Evolutionary conservation across 352 stramenopile species (phyloP), one percentile per base, ranked within the genome.

Genomic region (Phytophthora boehmeriae): DNA sequence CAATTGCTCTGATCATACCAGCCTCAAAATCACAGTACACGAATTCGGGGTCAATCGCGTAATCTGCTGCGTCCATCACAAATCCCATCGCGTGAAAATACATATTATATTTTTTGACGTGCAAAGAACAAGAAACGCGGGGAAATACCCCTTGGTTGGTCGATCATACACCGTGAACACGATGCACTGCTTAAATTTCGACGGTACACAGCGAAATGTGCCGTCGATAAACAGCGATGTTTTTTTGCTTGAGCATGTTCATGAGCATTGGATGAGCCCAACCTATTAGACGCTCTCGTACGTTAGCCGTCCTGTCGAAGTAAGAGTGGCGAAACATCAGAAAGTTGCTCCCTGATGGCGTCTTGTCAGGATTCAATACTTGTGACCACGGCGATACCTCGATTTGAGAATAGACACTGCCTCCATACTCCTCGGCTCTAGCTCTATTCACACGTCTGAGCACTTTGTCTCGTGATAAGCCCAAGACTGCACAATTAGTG

Each of bases 51-150:
- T 55, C 23, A 5, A 68, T 63, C 13, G 9, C 4, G 14, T 54
- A 16, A 5, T 59, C 44, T 0, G 36, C 53, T n/a, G 42, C 54
- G n/a, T 59, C 49, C 1, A 49, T 0, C 17, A 73, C 38, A 1
- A 63, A 13, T 5, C 54, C n/a, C 2, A 73, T 20, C 1, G 68
- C 22, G 10, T 72, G 28, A n/a, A 59, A 72, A 16, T 61, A 76
- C 4, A 48, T 52, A 1, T 51, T 42, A 2, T 50, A 44, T 27
- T 51, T 38, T 48, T 68, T 3, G 43, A 54, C 1, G 49, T 62
- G 4, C 25, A 38, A 0, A 72, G 41, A 1, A 66, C 34, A 30
- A 69, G 63, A 3, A 27, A 43, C 0, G 23, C 25, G 0, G 57
- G 45, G 16, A 61, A 50, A 5, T 63, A 76, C 2, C 50, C 17